Percentiles rank a stretch among this genome's conserved stretches.
These are phyloP conservation scores for Fusarium scirpi DNA, from an alignment of 2,329 filamentous ascomycete genomes.

Conservation along the genomic window DNA sequence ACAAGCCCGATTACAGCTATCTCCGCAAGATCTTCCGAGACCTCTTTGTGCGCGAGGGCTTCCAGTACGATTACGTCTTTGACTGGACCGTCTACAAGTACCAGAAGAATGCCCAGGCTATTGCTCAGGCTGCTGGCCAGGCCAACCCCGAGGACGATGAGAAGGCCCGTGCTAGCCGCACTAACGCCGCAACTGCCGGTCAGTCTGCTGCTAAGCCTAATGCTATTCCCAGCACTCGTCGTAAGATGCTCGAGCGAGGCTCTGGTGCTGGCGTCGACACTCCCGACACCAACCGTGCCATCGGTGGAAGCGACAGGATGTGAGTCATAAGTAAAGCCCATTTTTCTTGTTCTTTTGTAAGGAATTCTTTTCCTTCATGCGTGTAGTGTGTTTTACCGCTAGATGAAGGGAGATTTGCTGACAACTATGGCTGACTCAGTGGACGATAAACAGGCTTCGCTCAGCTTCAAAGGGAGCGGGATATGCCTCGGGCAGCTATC, in stretches of 20 bases:
- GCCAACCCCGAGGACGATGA: constrained; percentile 79
- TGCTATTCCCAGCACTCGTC: constrained; percentile 80
- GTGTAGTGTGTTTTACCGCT: constrained; percentile 81
- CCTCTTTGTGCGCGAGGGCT: constrained; percentile 97
- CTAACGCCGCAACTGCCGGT: constrained; percentile 73
- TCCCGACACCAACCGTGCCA: constrained; percentile 79
- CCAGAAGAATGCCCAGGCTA: constrained; percentile 98
- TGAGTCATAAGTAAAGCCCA: constrained; percentile 78
- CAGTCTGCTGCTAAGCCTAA: constrained; percentile 76
- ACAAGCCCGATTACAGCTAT: constrained; percentile 99
- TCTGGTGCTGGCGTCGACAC: constrained; percentile 70
- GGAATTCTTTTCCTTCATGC: constrained; percentile 85
- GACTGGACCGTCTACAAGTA: constrained; percentile 99
- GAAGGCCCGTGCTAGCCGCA: constrained; percentile 76
- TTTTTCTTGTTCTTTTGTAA: constrained; percentile 77
- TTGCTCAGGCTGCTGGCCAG: constrained; percentile 81
- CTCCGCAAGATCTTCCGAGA: constrained; percentile 99
- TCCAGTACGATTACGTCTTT: constrained; percentile 99
- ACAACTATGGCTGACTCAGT: constrained; percentile 85
- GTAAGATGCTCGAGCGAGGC: constrained; percentile 83
- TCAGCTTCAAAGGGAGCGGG: constrained; percentile 80
- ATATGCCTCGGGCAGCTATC: constrained; percentile 56
- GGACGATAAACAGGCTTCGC: constrained; percentile 86
- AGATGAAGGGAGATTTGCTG: constrained; percentile 78
- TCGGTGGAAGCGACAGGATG: constrained; percentile 91